Evolutionary conservation across 306 rosid genomes (phyloP), one percentile per base, ranked within the genome.

Genomic region (Casuarina cunninghamiana): DNA sequence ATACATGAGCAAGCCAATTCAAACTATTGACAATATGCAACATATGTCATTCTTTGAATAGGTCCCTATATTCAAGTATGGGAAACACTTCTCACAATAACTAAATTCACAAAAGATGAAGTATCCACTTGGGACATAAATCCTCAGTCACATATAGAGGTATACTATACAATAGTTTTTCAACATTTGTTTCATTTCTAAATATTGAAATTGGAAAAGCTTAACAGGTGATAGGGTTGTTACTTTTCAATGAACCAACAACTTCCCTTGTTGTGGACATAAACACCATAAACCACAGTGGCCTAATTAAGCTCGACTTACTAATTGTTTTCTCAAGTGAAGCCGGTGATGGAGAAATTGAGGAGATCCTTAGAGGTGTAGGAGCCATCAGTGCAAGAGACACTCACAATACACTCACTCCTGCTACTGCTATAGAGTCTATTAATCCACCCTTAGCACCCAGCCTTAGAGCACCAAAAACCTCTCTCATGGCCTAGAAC

Each of bases 161-260:
- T 26, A 26, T 26, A 26, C 32, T 26, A 26, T 26, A 26, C 32
- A 26, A 26, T 60, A 60, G 2, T 2, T 3, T 32, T 60, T 19
- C 19, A n/a, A 2, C 5, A 4, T 60, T 16, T 32, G 10, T 16
- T 32, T 26, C 32, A 60, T 2, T 60, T 16, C 3, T 26, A 60
- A n/a, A 8, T 26, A 26, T 1, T 26, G 1, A 26, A 26, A 26
- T 26, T 26, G 32, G 32, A 26, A 26, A 26, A 26, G 1, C 32
- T 26, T 42, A 32, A 26, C 73, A 82, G 86, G 82, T 69, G 51
- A 60, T 82, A 42, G 86, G 78, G 63, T 78, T 77, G 85, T 7
- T 82, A n/a, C 38, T 78, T 7, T 41, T 58, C 57, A 53, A 3
- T 12, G 71, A 32, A 60, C n/a, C 63, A 1, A 68, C 15, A 3